phyloP scores from a whole-genome alignment of 768 basidiomycete genomes.

The Suillus subaureus region DNA sequence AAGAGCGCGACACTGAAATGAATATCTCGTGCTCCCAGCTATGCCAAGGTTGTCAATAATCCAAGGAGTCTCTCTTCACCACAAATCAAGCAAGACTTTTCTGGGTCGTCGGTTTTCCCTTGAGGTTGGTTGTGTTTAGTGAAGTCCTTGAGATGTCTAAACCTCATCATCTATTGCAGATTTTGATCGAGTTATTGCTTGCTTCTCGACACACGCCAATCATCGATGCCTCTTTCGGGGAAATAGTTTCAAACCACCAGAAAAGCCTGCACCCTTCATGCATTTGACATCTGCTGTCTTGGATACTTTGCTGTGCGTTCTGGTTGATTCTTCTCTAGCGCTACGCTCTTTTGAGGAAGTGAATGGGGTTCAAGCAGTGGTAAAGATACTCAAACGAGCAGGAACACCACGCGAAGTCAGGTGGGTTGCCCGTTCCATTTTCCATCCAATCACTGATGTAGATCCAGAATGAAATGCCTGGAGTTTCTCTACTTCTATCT shows the following conservation, averaged over 20 bases:
- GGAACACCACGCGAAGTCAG: constrained; percentile 86
- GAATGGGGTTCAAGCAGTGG: constrained; percentile 78
- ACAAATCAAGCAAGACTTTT: constrained; percentile 65
- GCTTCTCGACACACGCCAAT: constrained; percentile 64
- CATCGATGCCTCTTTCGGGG: constrained; percentile 18
- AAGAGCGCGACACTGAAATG: constrained; percentile 50
- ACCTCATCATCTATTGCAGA: constrained; percentile 41
- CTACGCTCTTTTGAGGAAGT: constrained; percentile 78
- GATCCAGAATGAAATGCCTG: constrained; percentile 86
- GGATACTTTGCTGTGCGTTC: constrained; percentile 82
- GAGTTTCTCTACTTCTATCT: constrained; percentile 96
- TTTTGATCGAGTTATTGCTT: constrained; percentile 71
- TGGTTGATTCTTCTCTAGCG: constrained; percentile 83
- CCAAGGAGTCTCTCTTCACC: constrained; percentile 76
- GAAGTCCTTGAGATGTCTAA: background rate
- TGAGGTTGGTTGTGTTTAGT: constrained; percentile 51
- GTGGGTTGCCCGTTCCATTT: constrained; percentile 64
- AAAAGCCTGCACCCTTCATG: constrained; percentile 22
- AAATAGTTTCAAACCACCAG: constrained; percentile 23
- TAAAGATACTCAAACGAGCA: constrained; percentile 86
- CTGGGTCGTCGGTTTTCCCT: constrained; percentile 68
- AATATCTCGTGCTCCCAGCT: constrained; percentile 53
- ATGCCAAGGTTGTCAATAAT: constrained; percentile 63
- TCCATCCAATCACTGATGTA: constrained; percentile 7
- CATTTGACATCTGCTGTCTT: constrained; percentile 74